These are phyloP conservation scores for Plasmodium blacklocki DNA, from an alignment of 169 alveolate genomes.

Conservation along the genomic window DNA sequence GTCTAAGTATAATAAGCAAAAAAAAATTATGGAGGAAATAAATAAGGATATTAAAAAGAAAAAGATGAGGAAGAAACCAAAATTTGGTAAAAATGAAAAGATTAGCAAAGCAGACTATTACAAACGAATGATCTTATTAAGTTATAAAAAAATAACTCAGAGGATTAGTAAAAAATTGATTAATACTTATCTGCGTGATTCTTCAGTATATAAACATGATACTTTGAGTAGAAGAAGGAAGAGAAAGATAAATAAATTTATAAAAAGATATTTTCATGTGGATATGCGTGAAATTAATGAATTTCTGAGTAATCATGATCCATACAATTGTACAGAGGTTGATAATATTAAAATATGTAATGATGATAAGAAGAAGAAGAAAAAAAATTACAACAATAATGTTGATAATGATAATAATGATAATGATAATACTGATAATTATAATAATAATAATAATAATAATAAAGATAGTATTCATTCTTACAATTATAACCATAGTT, in stretches of 20 bases:
- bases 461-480: background rate
- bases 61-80: background rate
- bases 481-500: background rate
- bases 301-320: no score
- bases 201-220: background rate
- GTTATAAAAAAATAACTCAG: slow-evolving; percentile 43
- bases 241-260: slow-evolving; percentile 13
- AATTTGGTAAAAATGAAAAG: background rate
- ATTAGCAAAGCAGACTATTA: background rate
- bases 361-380: background rate
- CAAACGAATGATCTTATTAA: slow-evolving; percentile 16
- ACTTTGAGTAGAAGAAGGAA: background rate
- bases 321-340: no score
- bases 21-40: background rate
- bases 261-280: slow-evolving; percentile 22
- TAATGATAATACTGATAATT: background rate
- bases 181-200: slow-evolving; percentile 8
- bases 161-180: slow-evolving; percentile 35
- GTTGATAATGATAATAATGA: no score
- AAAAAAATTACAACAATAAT: no score
- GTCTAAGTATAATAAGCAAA: no score
- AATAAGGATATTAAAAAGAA: background rate
- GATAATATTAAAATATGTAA: background rate
- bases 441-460: background rate
- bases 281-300: background rate